Evolutionary conservation across 306 rosid species (phyloP), one percentile per base, ranked within the genome.

Genomic region (Medicago ruthenica): DNA sequence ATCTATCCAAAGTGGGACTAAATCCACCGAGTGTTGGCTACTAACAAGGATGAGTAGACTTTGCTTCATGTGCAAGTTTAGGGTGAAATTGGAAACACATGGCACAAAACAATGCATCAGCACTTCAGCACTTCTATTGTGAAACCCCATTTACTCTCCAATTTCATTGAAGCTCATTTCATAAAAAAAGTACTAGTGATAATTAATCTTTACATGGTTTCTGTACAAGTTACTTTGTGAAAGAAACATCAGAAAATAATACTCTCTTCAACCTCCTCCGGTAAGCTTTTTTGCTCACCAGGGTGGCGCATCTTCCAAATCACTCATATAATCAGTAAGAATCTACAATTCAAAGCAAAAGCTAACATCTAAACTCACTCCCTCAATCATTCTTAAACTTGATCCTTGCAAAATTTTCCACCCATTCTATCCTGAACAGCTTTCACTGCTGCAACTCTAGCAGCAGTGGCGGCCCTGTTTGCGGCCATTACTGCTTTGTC

Each of bases 361-460:
- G 77, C 67, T 81, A 70, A 39, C 51, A 76, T 65, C 85, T 64
- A 78, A 70, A 57, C 86, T 78, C 62, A 8, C 7, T 12, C 14
- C 11, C 24, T 6, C 37, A 10, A 14, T 55, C 69, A 62, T 85
- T 71, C 72, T 77, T 71, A 84, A 78, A 83, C 93, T 48, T 60
- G 61, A 41, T 86, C 79, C 68, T 92, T 75, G 31, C 96, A 94
- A 86, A 89, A 91, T 70, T 87, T 88, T 21, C 94, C 97, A 70
- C 90, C 87, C 85, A 94, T 90, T 74, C 87, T 85, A 79, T 87
- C 91, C 69, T 91, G 97, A 76, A 91, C 98, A 24, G 97, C 97
- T 81, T 91, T 91, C 24, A 91, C 92, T 7, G 98, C 98, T 9
- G 96, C 97, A 77, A 94, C 98, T 86, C 97, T 88, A 24, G 96